Percentiles rank a stretch among this genome's conserved stretches.
phyloP scores from a whole-genome alignment of 2,329 filamentous ascomycete genomes.

The Aspergillus sp. region DNA sequence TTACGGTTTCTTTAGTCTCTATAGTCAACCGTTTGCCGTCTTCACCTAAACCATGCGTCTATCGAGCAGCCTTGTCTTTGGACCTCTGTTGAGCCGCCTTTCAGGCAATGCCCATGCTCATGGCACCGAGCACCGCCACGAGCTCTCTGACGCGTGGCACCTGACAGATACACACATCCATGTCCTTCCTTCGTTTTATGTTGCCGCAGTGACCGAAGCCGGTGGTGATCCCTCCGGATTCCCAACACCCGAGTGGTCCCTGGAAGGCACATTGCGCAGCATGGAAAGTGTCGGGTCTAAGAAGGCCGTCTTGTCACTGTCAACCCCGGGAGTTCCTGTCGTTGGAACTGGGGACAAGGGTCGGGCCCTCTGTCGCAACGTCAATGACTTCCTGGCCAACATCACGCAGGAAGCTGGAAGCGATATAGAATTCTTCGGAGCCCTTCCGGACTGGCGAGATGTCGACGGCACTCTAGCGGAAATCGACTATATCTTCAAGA shows the following conservation, averaged over 20 bases:
- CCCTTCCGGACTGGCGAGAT: background rate
- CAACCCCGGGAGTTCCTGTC: background rate
- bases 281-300: background rate
- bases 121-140: background rate
- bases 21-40: too few relatives aligned
- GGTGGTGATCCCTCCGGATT: background rate
- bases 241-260: background rate
- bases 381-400: background rate
- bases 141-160: background rate
- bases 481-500: background rate
- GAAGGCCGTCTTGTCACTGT: background rate
- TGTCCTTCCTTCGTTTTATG: background rate
- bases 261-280: background rate
- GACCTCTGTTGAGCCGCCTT: background rate
- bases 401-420: background rate
- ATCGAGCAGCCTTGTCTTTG: background rate
- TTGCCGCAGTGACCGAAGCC: background rate
- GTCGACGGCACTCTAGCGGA: background rate
- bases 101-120: background rate
- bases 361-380: background rate
- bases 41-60: background rate
- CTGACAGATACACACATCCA: background rate
- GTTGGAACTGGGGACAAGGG: background rate
- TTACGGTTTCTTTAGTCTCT: too few relatives aligned
- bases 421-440: background rate